Evolutionary conservation across 78 protist species (phyloP).

Genomic region (Tieghemostelium lacteum): DNA sequence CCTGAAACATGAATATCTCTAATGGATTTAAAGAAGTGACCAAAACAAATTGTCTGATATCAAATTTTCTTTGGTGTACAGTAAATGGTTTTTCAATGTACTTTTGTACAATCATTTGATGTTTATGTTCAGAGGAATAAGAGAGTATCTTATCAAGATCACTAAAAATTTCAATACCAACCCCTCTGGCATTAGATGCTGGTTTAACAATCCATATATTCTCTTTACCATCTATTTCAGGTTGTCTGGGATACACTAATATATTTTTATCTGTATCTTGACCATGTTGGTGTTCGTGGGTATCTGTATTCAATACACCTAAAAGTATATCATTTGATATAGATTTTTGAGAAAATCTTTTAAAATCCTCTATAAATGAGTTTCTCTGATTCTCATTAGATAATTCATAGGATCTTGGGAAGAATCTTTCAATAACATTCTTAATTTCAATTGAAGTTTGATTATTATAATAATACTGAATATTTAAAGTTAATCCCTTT

Average conservation of each 20-base stretch:
- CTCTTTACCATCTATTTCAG: constrained; percentile 53
- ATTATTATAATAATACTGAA: not conserved
- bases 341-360: not conserved
- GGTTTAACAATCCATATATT: constrained; percentile 80
- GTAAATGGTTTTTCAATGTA: constrained; percentile 74
- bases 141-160: constrained; percentile 1
- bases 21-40: constrained; percentile 50
- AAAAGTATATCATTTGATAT: not conserved
- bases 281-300: not conserved
- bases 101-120: constrained; percentile 73
- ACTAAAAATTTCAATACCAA: constrained; percentile 56
- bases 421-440: not conserved
- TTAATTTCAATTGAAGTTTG: not conserved
- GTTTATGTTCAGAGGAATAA: not conserved
- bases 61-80: constrained; percentile 73
- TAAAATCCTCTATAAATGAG: constrained; percentile 20
- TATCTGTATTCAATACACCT: not conserved
- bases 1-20: constrained; percentile 10
- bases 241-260: constrained; percentile 18
- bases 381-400: constrained; percentile 7
- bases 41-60: constrained; percentile 84
- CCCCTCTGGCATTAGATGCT: constrained; percentile 54
- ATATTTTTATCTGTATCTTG: not conserved
- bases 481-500: constrained; percentile 23
- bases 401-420: constrained; percentile 47